These are phyloP conservation scores for Lasiosphaeria miniovina DNA, from an alignment of 495 filamentous ascomycete species.

Conservation along the genomic window DNA sequence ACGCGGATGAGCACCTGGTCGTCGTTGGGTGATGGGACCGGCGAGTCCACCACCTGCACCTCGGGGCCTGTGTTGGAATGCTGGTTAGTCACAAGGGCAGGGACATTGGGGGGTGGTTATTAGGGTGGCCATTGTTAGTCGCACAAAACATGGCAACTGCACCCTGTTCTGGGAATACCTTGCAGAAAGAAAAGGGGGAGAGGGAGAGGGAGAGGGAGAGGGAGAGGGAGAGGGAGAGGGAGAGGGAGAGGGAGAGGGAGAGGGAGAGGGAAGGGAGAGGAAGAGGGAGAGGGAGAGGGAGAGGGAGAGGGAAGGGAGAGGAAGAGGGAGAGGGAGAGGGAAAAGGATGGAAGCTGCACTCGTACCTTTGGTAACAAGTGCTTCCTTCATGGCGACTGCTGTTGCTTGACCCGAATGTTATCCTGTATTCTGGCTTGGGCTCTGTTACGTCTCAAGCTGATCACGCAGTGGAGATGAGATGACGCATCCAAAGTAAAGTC, in stretches of 20 bases:
- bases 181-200: not conserved
- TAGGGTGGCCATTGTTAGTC: no score
- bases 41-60: conserved; percentile 61
- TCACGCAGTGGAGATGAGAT: no score
- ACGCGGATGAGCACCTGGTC: conserved; percentile 71
- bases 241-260: no score
- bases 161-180: no score
- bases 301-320: no score
- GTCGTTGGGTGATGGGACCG: conserved; percentile 58
- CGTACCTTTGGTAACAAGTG: conserved; percentile 48
- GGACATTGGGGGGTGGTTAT: not conserved
- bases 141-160: no score
- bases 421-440: not conserved
- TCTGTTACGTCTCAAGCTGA: not conserved
- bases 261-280: no score
- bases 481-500: no score
- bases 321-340: no score
- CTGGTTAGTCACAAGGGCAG: not conserved
- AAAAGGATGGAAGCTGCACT: not conserved
- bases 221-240: no score
- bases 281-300: no score
- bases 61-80: conserved; percentile 30
- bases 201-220: no score
- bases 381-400: conserved; percentile 60
- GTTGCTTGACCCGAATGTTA: not conserved